A percentile compares a stretch with the other conserved stretches of the same genome.
phyloP scores from a whole-genome alignment of 768 basidiomycete genomes.

The Cyathus striatus region DNA sequence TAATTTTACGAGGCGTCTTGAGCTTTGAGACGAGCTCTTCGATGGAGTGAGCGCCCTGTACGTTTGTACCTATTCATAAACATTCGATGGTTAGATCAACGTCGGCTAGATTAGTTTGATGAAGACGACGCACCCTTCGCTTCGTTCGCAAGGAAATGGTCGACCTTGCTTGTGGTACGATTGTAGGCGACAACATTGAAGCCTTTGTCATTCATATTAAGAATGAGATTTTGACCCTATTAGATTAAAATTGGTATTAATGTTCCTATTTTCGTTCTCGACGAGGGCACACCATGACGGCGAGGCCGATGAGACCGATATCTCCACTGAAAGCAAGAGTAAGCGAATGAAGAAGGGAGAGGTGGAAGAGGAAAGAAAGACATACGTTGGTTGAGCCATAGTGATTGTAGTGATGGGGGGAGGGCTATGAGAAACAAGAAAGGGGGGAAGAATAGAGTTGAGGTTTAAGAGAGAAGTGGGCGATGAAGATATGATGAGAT shows the following conservation, averaged over 20 bases:
- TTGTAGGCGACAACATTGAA: slow-evolving; percentile 97
- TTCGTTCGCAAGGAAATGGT: slow-evolving; percentile 91
- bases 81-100: slow-evolving; percentile 4
- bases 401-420: slow-evolving; percentile 38
- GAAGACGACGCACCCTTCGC: slow-evolving; percentile 75
- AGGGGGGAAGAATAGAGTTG: slow-evolving; percentile 25
- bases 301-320: slow-evolving; percentile 96
- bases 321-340: slow-evolving; percentile 65
- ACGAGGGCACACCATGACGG: slow-evolving; percentile 81
- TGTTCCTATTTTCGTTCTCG: slow-evolving; percentile 13
- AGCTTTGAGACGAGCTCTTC: slow-evolving; percentile 89
- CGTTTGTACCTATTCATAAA: slow-evolving; percentile 81
- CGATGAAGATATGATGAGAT: slow-evolving; percentile 2
- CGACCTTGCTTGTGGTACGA: slow-evolving; percentile 95
- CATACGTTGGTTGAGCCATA: slow-evolving; percentile 32
- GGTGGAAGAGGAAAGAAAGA: slow-evolving; percentile 2
- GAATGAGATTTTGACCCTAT: slow-evolving; percentile 93
- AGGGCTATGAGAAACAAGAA: too few species aligned
- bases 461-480: slow-evolving; percentile 8
- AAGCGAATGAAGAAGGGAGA: slow-evolving; percentile 10
- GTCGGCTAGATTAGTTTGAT: slow-evolving; percentile 12
- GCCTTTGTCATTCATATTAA: slow-evolving; percentile 99
- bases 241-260: slow-evolving; percentile 9
- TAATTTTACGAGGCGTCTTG: slow-evolving; percentile 93
- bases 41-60: slow-evolving; percentile 92